Percentiles rank a stretch among this genome's conserved stretches.
Evolutionary conservation across 352 stramenopile genomes (phyloP).

Genomic region (Globisporangium spiculum): DNA sequence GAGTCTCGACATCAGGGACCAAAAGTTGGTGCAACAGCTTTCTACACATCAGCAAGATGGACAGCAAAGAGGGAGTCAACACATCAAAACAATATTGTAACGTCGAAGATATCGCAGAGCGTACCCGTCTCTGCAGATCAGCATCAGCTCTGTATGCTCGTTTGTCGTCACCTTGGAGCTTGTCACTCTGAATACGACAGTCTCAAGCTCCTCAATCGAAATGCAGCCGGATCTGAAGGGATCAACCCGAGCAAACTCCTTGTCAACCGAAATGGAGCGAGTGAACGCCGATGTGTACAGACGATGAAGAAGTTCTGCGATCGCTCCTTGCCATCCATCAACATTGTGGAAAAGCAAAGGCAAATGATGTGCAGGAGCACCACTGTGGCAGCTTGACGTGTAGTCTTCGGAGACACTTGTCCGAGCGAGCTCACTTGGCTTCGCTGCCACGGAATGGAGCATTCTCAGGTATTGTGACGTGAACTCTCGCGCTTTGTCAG

Average conservation of each 20-base stretch:
- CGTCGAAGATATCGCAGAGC: background rate
- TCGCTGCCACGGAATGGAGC: slow-evolving; percentile 22
- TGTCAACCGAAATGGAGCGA: slow-evolving; percentile 21
- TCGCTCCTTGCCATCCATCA: slow-evolving; percentile 35
- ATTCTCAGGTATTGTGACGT: slow-evolving; percentile 47
- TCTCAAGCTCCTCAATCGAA: slow-evolving; percentile 20
- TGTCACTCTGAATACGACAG: slow-evolving; percentile 20
- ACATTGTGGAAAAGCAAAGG: slow-evolving; percentile 32
- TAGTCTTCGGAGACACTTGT: slow-evolving; percentile 20
- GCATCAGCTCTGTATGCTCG: slow-evolving; percentile 24
- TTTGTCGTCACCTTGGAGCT: slow-evolving; percentile 11
- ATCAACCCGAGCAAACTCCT: slow-evolving; percentile 26
- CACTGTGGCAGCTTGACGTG: slow-evolving; percentile 18
- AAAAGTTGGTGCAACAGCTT: slow-evolving; percentile 28
- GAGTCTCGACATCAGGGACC: slow-evolving; percentile 28
- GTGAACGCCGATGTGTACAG: slow-evolving; percentile 24
- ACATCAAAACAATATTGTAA: background rate
- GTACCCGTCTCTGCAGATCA: slow-evolving; percentile 29
- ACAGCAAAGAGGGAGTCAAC: background rate
- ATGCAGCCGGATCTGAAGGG: slow-evolving; percentile 16
- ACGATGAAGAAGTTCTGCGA: slow-evolving; percentile 44
- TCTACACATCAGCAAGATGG: slow-evolving; percentile 11
- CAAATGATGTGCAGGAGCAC: background rate
- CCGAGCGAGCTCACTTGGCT: background rate
- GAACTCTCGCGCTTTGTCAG: slow-evolving; percentile 35